Conservation (phyloP, 768 basidiomycete genomes). For the Leccinum imitatum region DNA sequence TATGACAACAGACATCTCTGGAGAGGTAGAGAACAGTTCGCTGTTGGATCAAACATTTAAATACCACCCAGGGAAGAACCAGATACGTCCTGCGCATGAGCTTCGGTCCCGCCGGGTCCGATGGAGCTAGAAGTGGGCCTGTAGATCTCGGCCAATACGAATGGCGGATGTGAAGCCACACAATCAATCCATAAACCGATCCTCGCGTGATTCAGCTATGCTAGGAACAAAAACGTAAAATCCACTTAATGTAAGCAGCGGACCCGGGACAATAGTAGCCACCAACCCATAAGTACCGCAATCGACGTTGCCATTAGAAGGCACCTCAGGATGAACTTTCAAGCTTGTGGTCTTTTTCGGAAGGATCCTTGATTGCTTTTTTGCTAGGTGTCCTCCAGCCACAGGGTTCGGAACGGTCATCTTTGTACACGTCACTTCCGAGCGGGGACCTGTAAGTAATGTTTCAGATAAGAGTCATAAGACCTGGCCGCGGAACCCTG, state of each 20-base stretch:
- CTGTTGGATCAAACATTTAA: constrained; percentile 2
- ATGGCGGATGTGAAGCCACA: neutral
- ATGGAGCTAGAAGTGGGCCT: neutral
- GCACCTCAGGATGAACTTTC: neutral
- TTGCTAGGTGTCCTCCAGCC: neutral
- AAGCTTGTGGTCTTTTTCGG: neutral
- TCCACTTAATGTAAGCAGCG: neutral
- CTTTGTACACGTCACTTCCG: neutral
- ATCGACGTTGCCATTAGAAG: neutral
- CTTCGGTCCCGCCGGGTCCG: constrained; percentile 1
- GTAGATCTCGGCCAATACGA: neutral
- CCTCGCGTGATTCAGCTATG: neutral
- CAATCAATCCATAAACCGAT: neutral
- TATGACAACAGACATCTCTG: neutral
- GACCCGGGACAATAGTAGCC: neutral
- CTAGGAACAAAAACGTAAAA: neutral
- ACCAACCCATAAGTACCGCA: neutral
- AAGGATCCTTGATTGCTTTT: neutral
- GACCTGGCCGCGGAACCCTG: neutral
- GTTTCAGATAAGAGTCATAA: neutral
- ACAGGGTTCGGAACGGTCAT: neutral
- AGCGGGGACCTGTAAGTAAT: neutral
- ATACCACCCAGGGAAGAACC: neutral
- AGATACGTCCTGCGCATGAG: neutral
- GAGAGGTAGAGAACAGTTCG: neutral